Percentiles rank a stretch among this genome's conserved stretches.
Evolutionary conservation across 257 asterid genomes (phyloP).

Genomic region (Solanum acaule): DNA sequence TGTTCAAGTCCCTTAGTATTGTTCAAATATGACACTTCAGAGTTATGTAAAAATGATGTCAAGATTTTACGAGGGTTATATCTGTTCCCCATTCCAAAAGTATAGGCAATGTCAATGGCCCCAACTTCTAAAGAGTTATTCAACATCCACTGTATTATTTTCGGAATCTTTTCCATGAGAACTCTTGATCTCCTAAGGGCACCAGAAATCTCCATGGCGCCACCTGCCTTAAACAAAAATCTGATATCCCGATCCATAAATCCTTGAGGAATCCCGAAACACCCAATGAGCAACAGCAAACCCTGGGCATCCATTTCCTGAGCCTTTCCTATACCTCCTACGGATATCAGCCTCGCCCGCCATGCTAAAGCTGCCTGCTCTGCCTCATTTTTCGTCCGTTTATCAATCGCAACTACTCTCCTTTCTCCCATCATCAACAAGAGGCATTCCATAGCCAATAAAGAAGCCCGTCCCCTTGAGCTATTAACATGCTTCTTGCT

Average conservation of each 20-base stretch:
- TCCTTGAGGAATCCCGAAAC: slow-evolving; percentile 50
- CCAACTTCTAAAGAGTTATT: slow-evolving; percentile 54
- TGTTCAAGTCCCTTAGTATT: background rate
- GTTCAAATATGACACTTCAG: slow-evolving; percentile 38
- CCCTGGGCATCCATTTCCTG: slow-evolving; percentile 67
- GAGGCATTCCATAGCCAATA: slow-evolving; percentile 63
- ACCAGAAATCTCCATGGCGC: slow-evolving; percentile 47
- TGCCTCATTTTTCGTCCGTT: slow-evolving; percentile 39
- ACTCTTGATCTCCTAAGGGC: slow-evolving; percentile 38
- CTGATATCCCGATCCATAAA: slow-evolving; percentile 46
- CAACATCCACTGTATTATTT: slow-evolving; percentile 42
- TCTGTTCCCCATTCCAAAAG: slow-evolving; percentile 57
- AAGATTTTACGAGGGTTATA: slow-evolving; percentile 42
- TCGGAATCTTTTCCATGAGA: slow-evolving; percentile 52
- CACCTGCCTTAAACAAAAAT: slow-evolving; percentile 43
- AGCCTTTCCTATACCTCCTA: slow-evolving; percentile 60
- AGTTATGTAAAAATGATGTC: slow-evolving; percentile 44
- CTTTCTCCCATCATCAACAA: slow-evolving; percentile 34
- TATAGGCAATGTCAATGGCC: slow-evolving; percentile 52
- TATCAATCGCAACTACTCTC: slow-evolving; percentile 14
- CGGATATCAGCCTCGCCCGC: slow-evolving; percentile 54
- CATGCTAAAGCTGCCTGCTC: slow-evolving; percentile 49
- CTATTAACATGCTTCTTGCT: slow-evolving; percentile 31
- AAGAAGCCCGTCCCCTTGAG: slow-evolving; percentile 60
- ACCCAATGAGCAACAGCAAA: slow-evolving; percentile 55